A percentile compares a stretch with the other conserved stretches of the same genome.
Conservation (phyloP, 192 early-diverging fungal species). For the Coemansia umbellata region DNA sequence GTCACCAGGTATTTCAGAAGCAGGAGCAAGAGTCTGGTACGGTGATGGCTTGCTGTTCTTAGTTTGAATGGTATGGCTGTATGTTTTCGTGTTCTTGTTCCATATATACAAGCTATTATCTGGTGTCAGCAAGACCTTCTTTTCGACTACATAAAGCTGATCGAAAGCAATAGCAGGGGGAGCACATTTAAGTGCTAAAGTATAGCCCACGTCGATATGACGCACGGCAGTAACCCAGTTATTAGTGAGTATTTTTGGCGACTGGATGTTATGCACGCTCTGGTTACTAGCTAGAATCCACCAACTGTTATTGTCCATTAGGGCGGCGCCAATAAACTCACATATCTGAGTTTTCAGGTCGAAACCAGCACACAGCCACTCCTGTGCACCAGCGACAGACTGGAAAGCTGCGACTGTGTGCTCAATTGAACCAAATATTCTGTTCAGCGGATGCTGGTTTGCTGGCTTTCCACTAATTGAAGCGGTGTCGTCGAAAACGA, state of each 20-base stretch:
- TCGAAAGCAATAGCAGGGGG: constrained; percentile 18
- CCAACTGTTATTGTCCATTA: constrained; percentile 39
- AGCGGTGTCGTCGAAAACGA: constrained; percentile 27
- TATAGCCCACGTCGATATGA: constrained; percentile 47
- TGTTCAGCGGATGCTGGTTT: constrained; percentile 35
- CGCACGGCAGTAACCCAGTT: constrained; percentile 39
- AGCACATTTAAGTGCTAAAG: constrained; percentile 21
- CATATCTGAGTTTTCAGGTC: constrained; percentile 32
- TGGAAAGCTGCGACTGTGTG: constrained; percentile 31
- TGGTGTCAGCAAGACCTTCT: constrained; percentile 35
- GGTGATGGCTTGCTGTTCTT: constrained; percentile 19
- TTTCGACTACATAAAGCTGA: constrained; percentile 17
- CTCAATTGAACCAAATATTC: constrained; percentile 18
- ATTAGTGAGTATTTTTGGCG: constrained; percentile 30
- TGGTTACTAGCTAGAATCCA: constrained; percentile 37
- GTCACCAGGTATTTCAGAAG: constrained; percentile 11
- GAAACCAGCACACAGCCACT: constrained; percentile 36
- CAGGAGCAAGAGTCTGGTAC: constrained; percentile 25
- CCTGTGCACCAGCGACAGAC: constrained; percentile 28
- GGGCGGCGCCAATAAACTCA: constrained; percentile 44
- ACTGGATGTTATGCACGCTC: constrained; percentile 3
- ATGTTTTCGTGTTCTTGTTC: constrained; percentile 6
- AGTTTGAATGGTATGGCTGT: constrained; percentile 4
- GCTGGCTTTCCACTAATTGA: constrained; percentile 5
- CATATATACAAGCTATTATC: constrained; percentile 34